A percentile compares a stretch with the other conserved stretches of the same genome.
These are phyloP conservation scores for Clarireedia hainanense DNA, from an alignment of 2,329 filamentous ascomycete genomes.

Conservation along the genomic window DNA sequence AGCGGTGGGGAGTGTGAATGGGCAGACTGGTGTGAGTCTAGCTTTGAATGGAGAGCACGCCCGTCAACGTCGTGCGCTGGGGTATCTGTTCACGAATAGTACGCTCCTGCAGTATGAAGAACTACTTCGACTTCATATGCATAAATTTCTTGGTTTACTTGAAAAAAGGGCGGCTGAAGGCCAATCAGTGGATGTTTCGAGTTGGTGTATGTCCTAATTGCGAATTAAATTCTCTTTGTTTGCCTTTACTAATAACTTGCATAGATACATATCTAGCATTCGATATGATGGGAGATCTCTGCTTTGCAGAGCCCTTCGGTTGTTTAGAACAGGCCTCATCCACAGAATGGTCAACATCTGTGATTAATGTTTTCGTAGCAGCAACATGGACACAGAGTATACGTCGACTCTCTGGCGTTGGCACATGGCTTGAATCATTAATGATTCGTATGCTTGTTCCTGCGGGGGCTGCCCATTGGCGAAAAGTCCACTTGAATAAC, in stretches of 20 bases:
- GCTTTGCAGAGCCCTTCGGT: constrained; percentile 35
- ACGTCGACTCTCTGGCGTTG: constrained; percentile 1
- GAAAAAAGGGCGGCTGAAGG: not conserved
- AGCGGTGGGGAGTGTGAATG: constrained; percentile 1
- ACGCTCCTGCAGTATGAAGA: constrained; percentile 27
- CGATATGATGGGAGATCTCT: constrained; percentile 35
- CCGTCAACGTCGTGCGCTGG: constrained; percentile 22
- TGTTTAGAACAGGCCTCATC: constrained; percentile 24
- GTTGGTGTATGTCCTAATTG: not conserved
- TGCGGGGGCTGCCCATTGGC: constrained; percentile 2
- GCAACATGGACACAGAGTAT: constrained; percentile 6
- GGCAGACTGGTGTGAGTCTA: constrained; percentile 7
- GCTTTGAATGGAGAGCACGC: constrained; percentile 15
- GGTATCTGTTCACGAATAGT: constrained; percentile 27
- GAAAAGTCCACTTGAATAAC: constrained; percentile 4
- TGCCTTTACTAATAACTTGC: too few species aligned
- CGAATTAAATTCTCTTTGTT: too few species aligned
- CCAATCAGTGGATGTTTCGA: not conserved
- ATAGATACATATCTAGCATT: constrained; percentile 26
- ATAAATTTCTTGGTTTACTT: constrained; percentile 1
- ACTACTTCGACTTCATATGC: constrained; percentile 11
- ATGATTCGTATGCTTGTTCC: constrained; percentile 5
- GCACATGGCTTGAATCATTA: constrained; percentile 1
- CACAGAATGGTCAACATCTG: constrained; percentile 6
- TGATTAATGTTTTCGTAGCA: constrained; percentile 8